Evolutionary conservation across 208 protist genomes (phyloP).

Genomic region (Leishmania lainsoni): DNA sequence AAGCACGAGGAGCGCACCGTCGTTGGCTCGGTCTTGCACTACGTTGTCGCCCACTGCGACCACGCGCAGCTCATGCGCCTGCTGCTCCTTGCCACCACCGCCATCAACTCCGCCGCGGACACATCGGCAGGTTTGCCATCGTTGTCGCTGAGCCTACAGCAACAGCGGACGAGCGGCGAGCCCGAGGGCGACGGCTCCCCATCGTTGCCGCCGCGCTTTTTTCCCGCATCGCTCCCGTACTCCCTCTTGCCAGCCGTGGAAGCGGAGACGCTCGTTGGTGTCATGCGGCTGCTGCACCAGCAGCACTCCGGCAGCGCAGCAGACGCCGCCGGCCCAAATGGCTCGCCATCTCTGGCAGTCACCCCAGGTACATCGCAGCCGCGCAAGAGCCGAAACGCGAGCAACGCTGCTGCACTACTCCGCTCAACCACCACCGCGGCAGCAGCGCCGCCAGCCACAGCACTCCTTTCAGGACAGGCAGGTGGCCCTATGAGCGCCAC

Average conservation of each 20-base stretch:
- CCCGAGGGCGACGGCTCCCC: not conserved
- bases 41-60: constrained; percentile 67
- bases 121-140: not conserved
- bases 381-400: not conserved
- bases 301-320: not conserved
- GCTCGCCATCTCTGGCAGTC: not conserved
- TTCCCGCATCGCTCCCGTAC: constrained; percentile 19
- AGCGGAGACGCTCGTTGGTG: constrained; percentile 31
- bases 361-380: not conserved
- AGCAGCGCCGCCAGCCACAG: not conserved
- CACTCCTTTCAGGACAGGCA: not conserved
- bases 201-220: not conserved
- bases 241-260: constrained; percentile 38
- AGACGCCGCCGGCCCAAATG: not conserved
- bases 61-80: constrained; percentile 59
- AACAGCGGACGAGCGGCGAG: not conserved
- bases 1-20: constrained; percentile 9
- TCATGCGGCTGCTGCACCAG: constrained; percentile 1
- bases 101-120: not conserved
- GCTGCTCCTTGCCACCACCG: constrained; percentile 41
- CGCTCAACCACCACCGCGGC: not conserved
- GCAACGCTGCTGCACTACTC: not conserved
- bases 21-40: constrained; percentile 69
- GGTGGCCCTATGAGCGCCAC: not conserved
- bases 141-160: not conserved